Base-by-base conservation (phyloP, 1,284 basidiomycete genomes). In the Xerocomus amazonicus region DNA sequence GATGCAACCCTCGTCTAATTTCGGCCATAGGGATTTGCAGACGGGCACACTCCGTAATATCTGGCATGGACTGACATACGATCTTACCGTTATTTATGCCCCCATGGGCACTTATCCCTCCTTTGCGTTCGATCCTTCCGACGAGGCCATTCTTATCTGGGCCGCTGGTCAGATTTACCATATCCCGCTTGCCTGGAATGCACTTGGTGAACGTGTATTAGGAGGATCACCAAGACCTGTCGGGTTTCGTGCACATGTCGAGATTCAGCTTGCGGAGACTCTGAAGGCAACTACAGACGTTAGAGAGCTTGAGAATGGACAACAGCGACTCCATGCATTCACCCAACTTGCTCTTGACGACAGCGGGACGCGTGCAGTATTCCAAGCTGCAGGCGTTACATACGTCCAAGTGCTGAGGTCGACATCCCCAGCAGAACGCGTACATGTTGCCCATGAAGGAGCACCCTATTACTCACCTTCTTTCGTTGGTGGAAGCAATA, bases 81-180 rank as follows among this genome's bases (percentile, higher is more conserved):
- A 88, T 59, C 69, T 81, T 14, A 73, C 73, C n/a, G 64, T 66
- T 5, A 72, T 84, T 42, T 84, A 79, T 9, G 81, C 84, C 6
- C 83, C 84, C 0, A 86, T 86, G 81, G 84, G 85, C 14, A 84
- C 85, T 23, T 88, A 87, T 56, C 84, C 86, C 0, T 81, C 83
- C 1, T 88, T 84, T 58, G 73, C 83, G 3, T 87, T 87, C 63
- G 47, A 52, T 50, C 51, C 83, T 0, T 66, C 70, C 7, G 80
- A 84, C 54, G 72, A 78, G 52, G 83, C 80, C 0, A 69, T 88
- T 49, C 73, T 88, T 53, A 81, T 88, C 49, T 88, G 84, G 84
- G 82, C 85, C 5, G 76, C 80, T 3, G 84, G 84, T 9, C 78
- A 85, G 54, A 83, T 88, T 17, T 79, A 80, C 58, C 70, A 69